Base-by-base conservation (phyloP, 2,329 filamentous ascomycete genomes). In the Dendryphion nanum region DNA sequence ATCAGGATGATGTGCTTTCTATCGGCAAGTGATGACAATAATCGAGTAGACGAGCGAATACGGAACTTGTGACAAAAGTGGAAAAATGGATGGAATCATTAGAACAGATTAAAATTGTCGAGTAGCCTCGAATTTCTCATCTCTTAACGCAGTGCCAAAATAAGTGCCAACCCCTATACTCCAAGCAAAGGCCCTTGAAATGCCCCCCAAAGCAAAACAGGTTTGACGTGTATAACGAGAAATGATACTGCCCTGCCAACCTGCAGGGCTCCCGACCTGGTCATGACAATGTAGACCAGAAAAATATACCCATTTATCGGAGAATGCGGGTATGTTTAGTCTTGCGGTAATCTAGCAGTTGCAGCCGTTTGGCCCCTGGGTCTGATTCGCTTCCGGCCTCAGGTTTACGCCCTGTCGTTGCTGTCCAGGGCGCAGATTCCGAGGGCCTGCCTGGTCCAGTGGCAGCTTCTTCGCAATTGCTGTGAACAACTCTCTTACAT, bases 381-480 rank as follows among this genome's bases (percentile, higher is more conserved):
- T 81, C 49, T 60, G 54, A 40, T 80, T 74, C 38, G 79, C 71
- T 60, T 83, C 77, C 23, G 78, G 78, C 53, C 82, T 76, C 48
- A 87, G 69, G 64, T 86, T 82, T 24, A 87, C 83, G 37, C 83
- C 83, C 40, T 77, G 73, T 49, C 78, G 75, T 48, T 77, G 78
- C 41, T 78, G 61, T 33, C 61, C 69, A 6, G 68, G 70, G 55
- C 90, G 78, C 62, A 90, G 77, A 66, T 90, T 90, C 64, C 91
- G 82, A 47, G 91, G 89, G n/a, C 90, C 91, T 35, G 83, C 90
- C 70, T 97, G 93, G 63, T 98, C 93, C 54, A 97, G 83, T 20
- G 93, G 93, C 50, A 98, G 77, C 72, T 95, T 97, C 83, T 91
- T 95, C 46, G 93, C 93, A 64, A 98, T 97, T 41, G 89, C 89